Evolutionary conservation across 2,329 filamentous ascomycete species (phyloP), one percentile per base, ranked within the genome.

Genomic region (Eurotiales sp.): DNA sequence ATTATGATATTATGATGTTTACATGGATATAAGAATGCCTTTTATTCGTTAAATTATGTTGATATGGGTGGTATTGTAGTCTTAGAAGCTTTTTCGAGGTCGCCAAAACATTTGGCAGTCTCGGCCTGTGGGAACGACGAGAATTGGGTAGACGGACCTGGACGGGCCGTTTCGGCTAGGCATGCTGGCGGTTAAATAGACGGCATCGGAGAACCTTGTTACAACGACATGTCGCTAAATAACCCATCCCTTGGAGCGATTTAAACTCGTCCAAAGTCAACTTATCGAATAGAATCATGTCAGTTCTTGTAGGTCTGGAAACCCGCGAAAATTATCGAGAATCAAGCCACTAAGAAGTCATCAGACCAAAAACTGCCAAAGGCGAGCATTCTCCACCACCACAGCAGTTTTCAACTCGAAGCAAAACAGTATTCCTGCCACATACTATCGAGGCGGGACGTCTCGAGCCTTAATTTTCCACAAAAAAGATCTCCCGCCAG

Each of bases 371-470:
- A 15, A 2, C 17, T 12, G 23, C 6, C n/a, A 27, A 36, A 37
- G 12, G 22, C 12, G 21, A 37, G 21, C 19, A 14, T 17, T 46
- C 11, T 37, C 21, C 14, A 17, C 30, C 7, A 21, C 30, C 14
- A 12, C 15, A 25, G 17, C 42, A 2, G 19, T 19, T 14, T 17
- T 37, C 21, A 12, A 36, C 14, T 21, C 19, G 11, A 34, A 21
- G 23, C 66, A 69, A 61, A 54, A 64, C 58, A 61, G 59, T 46
- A 67, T 79, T 10, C 72, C 72, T 12, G 81, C 81, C 8, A 72
- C 80, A 39, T 85, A 84, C 66, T 85, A 84, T 63, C 81, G 85
- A 42, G 84, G 84, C 46, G 85, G 85, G 22, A 87, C 84, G n/a
- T 87, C 84, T 14, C 80, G 84, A 53, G 85, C 82, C 12, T 72